These are phyloP conservation scores for Aspergillus sp. DNA, from an alignment of 2,329 filamentous ascomycete species.

Conservation along the genomic window DNA sequence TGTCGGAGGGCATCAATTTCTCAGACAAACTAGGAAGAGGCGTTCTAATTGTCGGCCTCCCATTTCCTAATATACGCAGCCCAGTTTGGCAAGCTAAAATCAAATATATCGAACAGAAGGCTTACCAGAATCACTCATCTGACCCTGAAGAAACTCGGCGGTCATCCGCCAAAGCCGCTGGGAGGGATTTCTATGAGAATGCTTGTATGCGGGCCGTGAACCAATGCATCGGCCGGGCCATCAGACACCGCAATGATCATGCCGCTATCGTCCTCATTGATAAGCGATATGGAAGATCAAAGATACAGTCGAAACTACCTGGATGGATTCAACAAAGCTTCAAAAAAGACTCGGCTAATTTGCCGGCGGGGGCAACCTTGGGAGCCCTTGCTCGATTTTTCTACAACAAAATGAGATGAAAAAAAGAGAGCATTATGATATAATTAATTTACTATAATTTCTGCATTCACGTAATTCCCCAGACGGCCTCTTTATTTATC, in stretches of 20 bases:
- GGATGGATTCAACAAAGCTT: constrained; percentile 82
- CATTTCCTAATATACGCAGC: constrained; percentile 86
- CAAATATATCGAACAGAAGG: constrained; percentile 73
- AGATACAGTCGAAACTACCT: constrained; percentile 77
- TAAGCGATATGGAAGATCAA: constrained; percentile 69
- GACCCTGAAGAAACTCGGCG: constrained; percentile 30
- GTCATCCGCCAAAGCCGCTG: constrained; percentile 49
- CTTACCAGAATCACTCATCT: constrained; percentile 30
- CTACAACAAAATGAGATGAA: constrained; percentile 3
- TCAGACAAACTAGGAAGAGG: constrained; percentile 85
- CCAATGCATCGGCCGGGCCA: constrained; percentile 90
- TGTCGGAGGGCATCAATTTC: constrained; percentile 98
- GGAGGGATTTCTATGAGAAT: constrained; percentile 86
- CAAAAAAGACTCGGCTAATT: constrained; percentile 20
- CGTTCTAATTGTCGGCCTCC: constrained; percentile 86
- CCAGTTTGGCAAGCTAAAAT: constrained; percentile 93
- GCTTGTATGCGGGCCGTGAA: constrained; percentile 96
- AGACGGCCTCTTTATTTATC: too few species aligned
- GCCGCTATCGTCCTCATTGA: constrained; percentile 87
- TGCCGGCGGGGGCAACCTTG: constrained; percentile 26
- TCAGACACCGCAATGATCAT: constrained; percentile 84
- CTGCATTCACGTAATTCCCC: too few species aligned
- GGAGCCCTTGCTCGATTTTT: constrained; percentile 37
- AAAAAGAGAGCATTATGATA: not conserved
- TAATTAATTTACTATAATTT: not conserved